Evolutionary conservation across 176 grass and related monocot species (phyloP).

Genomic region (Poa pratensis): DNA sequence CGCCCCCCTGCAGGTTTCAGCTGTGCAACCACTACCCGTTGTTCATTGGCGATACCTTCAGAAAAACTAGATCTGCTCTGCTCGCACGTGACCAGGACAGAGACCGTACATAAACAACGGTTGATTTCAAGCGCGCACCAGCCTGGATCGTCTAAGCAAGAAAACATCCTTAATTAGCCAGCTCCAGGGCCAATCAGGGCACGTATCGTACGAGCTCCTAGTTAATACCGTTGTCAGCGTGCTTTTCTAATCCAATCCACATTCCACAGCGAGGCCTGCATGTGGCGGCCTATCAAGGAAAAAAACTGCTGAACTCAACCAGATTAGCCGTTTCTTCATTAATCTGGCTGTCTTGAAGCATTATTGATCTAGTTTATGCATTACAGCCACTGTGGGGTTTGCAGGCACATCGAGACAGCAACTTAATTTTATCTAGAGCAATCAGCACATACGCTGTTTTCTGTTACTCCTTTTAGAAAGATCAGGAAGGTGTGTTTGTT

Average conservation of each 20-base stretch:
- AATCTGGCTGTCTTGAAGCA: background rate
- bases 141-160: background rate
- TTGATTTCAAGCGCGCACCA: conserved; percentile 2
- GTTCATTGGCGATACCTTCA: background rate
- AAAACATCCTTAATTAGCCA: conserved; percentile 30
- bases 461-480: background rate
- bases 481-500: background rate
- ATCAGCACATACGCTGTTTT: background rate
- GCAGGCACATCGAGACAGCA: background rate
- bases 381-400: background rate
- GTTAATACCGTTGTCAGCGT: background rate
- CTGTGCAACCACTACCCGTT: background rate
- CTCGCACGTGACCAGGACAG: background rate
- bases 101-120: background rate
- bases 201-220: background rate
- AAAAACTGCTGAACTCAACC: conserved; percentile 15
- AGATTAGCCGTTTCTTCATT: conserved; percentile 33
- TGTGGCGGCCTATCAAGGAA: background rate
- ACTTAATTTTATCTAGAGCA: background rate
- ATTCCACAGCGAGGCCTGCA: conserved; percentile 4
- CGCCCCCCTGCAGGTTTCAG: background rate
- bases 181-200: conserved; percentile 8
- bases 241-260: background rate
- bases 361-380: background rate
- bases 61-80: background rate